These are phyloP conservation scores for Meyerozyma elateridarum DNA, from an alignment of 1,139 yeast genomes.

Conservation along the genomic window DNA sequence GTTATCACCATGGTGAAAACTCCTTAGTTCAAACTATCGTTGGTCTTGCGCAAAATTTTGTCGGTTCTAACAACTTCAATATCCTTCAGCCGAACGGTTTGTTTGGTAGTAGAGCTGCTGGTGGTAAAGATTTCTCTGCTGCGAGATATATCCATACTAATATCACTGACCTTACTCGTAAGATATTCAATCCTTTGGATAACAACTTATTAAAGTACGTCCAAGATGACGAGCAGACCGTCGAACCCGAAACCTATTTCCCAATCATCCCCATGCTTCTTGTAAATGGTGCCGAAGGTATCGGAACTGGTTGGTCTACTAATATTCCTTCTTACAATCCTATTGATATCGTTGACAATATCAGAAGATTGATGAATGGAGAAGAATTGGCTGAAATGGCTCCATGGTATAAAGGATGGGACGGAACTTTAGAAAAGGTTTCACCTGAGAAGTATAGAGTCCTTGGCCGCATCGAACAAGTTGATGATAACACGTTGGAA, in stretches of 20 bases:
- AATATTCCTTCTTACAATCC: constrained; percentile 91
- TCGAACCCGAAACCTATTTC: constrained; percentile 94
- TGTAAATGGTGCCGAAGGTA: constrained; percentile 96
- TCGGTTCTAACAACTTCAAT: constrained; percentile 89
- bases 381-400: constrained; percentile 68
- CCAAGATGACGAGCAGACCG: constrained; percentile 90
- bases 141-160: constrained; percentile 96
- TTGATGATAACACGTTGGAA: constrained; percentile 76
- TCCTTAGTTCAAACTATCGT: constrained; percentile 86
- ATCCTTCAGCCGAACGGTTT: constrained; percentile 88
- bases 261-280: constrained; percentile 91
- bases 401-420: constrained; percentile 98
- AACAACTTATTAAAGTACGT: constrained; percentile 73
- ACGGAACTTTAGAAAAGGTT: constrained; percentile 66
- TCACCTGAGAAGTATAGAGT: constrained; percentile 67
- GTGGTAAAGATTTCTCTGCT: constrained; percentile 99
- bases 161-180: constrained; percentile 68
- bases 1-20: constrained; percentile 94
- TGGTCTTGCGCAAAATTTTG: constrained; percentile 91
- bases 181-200: constrained; percentile 75
- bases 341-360: constrained; percentile 67
- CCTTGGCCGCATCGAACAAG: constrained; percentile 74
- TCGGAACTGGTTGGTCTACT: constrained; percentile 99
- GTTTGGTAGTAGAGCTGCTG: constrained; percentile 94
- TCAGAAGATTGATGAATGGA: constrained; percentile 68